phyloP scores from a whole-genome alignment of 2,329 filamentous ascomycete species.

The Alternaria brassicae region DNA sequence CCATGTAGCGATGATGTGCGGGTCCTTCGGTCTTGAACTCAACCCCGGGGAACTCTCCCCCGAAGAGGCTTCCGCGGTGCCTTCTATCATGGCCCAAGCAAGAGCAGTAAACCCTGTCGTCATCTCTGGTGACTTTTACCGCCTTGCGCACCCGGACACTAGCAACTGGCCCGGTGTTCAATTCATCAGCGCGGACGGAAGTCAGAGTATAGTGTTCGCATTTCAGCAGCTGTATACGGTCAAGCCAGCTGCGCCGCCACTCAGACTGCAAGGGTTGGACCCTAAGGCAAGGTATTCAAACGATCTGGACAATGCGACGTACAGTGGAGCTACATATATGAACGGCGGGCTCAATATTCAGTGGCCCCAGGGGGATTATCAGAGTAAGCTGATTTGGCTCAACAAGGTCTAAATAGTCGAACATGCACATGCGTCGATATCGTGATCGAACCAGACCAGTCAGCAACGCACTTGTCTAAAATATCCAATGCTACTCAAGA shows the following conservation, averaged over 20 bases:
- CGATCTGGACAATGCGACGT: slow-evolving; percentile 60
- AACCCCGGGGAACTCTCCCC: slow-evolving; percentile 61
- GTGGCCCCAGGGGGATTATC: slow-evolving; percentile 60
- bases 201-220: slow-evolving; percentile 63
- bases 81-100: slow-evolving; percentile 61
- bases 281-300: slow-evolving; percentile 59
- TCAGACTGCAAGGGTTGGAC: slow-evolving; percentile 66
- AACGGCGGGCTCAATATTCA: slow-evolving; percentile 65
- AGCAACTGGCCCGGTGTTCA: slow-evolving; percentile 69
- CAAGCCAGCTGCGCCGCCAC: slow-evolving; percentile 61
- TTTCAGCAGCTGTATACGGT: slow-evolving; percentile 64
- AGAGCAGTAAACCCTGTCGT: slow-evolving; percentile 67
- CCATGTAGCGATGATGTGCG: slow-evolving; percentile 73
- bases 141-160: slow-evolving; percentile 63
- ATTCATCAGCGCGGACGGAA: slow-evolving; percentile 62
- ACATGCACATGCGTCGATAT: not conserved
- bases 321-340: slow-evolving; percentile 68
- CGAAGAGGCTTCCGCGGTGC: slow-evolving; percentile 62
- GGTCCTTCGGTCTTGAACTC: slow-evolving; percentile 70
- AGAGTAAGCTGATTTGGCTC: slow-evolving; percentile 65
- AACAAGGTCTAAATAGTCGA: slow-evolving; percentile 47
- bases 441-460: not conserved
- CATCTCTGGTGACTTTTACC: slow-evolving; percentile 65
- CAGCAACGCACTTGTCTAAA: not conserved
- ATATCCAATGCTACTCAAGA: not conserved